Base-by-base conservation (phyloP, 2,329 filamentous ascomycete species). In the Fusarium siculi region DNA sequence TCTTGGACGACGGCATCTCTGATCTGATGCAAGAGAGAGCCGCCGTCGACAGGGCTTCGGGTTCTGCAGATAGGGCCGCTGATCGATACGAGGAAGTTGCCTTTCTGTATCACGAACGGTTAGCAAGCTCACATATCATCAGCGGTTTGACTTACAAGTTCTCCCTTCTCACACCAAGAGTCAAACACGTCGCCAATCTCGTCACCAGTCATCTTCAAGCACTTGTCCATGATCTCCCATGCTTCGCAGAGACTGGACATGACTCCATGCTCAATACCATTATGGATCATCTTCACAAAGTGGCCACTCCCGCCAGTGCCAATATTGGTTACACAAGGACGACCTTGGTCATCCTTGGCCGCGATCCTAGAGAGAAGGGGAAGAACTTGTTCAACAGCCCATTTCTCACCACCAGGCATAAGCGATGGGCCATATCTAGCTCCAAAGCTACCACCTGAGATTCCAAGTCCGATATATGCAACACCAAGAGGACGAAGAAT, bases 221-320 rank as follows among this genome's bases (percentile, higher is more conserved):
- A 86, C 47, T 85, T 84, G 40, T 86, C 84, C 83, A 93, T 88
- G 37, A 93, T 85, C 2, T 85, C 85, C 90, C 90, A 93, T 6
- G 88, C 88, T 78, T 93, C 92, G 19, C 87, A 87, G 10, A 93
- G 85, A 1, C 87, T 85, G 59, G 82, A 88, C 83, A 93, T 88
- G 88, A 93, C 92, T 4, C 90, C 91, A 68, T 93, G 90, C 77
- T 93, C 91, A 68, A 93, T 93, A 2, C 91, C 91, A 72, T 93
- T 93, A 78, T 93, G 92, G 8, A 93, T 86, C 91, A 93, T 93
- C 83, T 94, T 93, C 44, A 93, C 90, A 76, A 91, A 93, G 79
- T 93, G 91, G 0, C 92, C 92, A 4, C 88, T 86, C 4, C 91
- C 91, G 1, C 88, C 88, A 4, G 87, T 87, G 0, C 92, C 91